phyloP scores from a whole-genome alignment of 2,329 filamentous ascomycete species.

The Neonectria sp. region DNA sequence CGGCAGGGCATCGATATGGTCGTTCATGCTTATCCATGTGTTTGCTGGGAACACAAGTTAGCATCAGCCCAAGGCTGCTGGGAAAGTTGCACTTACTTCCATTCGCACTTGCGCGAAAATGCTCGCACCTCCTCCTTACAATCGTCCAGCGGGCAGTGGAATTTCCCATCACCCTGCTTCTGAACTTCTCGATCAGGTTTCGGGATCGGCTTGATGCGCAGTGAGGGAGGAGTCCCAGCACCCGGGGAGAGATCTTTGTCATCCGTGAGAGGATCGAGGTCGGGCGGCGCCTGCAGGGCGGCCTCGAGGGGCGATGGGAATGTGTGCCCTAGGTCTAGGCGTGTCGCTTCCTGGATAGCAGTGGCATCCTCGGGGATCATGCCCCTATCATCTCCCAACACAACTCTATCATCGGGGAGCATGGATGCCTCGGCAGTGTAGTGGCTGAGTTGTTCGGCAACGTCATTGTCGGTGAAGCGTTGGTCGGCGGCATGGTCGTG shows the following conservation, averaged over 20 bases:
- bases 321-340: slow-evolving; percentile 56
- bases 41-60: slow-evolving; percentile 72
- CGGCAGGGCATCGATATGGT: slow-evolving; percentile 87
- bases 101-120: slow-evolving; percentile 91
- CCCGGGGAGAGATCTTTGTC: slow-evolving; percentile 54
- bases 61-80: slow-evolving; percentile 23
- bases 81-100: slow-evolving; percentile 79
- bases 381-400: slow-evolving; percentile 54
- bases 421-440: slow-evolving; percentile 59
- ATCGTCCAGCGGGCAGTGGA: slow-evolving; percentile 78
- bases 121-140: slow-evolving; percentile 76
- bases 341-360: slow-evolving; percentile 55
- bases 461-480: slow-evolving; percentile 60
- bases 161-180: slow-evolving; percentile 81
- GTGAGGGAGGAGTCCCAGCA: slow-evolving; percentile 51
- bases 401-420: slow-evolving; percentile 56
- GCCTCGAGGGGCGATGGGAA: slow-evolving; percentile 55
- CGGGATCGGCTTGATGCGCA: slow-evolving; percentile 67
- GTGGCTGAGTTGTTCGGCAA: slow-evolving; percentile 59
- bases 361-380: slow-evolving; percentile 57
- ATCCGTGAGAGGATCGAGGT: slow-evolving; percentile 52
- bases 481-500: slow-evolving; percentile 59
- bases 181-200: slow-evolving; percentile 72
- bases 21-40: slow-evolving; percentile 99
- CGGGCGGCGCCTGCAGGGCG: slow-evolving; percentile 49